Percentiles rank a stretch among this genome's conserved stretches.
Conservation (phyloP, 768 basidiomycete species). For the Russula earlei region DNA sequence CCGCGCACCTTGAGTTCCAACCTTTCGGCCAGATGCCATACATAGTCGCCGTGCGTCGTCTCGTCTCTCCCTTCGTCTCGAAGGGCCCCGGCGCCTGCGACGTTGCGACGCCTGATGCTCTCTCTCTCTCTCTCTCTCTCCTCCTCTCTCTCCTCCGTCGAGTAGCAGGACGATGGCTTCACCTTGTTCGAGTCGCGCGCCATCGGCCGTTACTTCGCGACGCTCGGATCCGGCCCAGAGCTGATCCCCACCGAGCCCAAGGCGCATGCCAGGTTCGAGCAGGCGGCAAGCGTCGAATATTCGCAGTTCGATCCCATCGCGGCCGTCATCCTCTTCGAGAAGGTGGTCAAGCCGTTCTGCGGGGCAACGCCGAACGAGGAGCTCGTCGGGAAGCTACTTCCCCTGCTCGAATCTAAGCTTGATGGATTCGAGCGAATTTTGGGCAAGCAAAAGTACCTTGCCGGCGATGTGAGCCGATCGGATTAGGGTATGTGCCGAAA, state of each 20-base stretch:
- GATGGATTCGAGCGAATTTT: slow-evolving; percentile 4
- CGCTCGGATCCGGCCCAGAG: slow-evolving; percentile 21
- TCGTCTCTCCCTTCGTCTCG: too few species aligned
- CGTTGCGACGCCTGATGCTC: too few species aligned
- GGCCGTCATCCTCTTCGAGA: not conserved
- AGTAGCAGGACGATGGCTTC: slow-evolving; percentile 24
- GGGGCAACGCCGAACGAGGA: not conserved
- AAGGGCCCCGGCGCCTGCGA: too few species aligned
- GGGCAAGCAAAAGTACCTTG: slow-evolving; percentile 14
- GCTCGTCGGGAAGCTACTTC: not conserved
- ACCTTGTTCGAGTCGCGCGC: slow-evolving; percentile 25
- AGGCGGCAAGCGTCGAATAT: slow-evolving; percentile 26
- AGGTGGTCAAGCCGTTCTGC: not conserved
- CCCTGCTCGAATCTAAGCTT: not conserved
- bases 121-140: not conserved
- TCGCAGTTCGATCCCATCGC: not conserved
- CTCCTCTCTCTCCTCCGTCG: too few species aligned
- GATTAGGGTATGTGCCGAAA: too few species aligned
- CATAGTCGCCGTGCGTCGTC: not conserved
- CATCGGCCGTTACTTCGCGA: slow-evolving; percentile 22
- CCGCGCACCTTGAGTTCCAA: not conserved
- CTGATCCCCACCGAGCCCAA: slow-evolving; percentile 21
- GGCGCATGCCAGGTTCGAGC: slow-evolving; percentile 23
- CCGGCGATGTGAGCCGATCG: slow-evolving; percentile 8
- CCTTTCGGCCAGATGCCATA: slow-evolving; percentile 11